Base-by-base conservation (phyloP, 108 stramenopile genomes). In the Cylindrotheca closterium region DNA sequence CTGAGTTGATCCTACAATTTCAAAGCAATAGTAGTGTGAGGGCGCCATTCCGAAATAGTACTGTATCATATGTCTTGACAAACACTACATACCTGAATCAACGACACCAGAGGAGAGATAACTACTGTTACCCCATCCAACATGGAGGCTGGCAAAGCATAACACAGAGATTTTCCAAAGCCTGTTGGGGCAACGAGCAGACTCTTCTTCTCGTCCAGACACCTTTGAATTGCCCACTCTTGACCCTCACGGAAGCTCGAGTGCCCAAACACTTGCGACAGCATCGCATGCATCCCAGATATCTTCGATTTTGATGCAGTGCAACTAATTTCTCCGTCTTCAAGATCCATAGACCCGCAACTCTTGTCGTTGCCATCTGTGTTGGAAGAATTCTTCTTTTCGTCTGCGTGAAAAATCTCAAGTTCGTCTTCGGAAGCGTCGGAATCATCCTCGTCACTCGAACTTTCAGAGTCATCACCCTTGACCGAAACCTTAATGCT, bases 111-210 rank as follows among this genome's bases (percentile, higher is more conserved):
- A 2, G 99, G 99, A 2, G 93, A 94, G 28, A 99, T 91, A 2
- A 99, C 99, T 12, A 99, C 73, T 47, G 94, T 93, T 7, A 98
- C 73, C 17, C 99, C 98, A 47, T 85, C 80, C 77, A 91, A 69
- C 7, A 98, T 64, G 25, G 87, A 68, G 18, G 98, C 95, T 1
- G 99, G 97, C 19, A 99, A 78, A 15, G 97, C 95, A 69, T 97
- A 99, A 72, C 94, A 96, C 32, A 99, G 73, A 21, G 88, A 90
- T 74, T 99, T 99, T 30, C 99, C 99, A 27, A 84, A 87, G 4
- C 99, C 99, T n/a, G 99, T 99, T 1, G 98, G 93, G 30, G 96
- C 93, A 24, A 99, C 96, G 27, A 98, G 67, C 12, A 97, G 79
- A 53, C 90, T 89, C 53, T 73, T 63, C 60, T 94, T 73, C 19